Evolutionary conservation across 1,139 yeast species (phyloP).

Genomic region (Protomyces inundatus): DNA sequence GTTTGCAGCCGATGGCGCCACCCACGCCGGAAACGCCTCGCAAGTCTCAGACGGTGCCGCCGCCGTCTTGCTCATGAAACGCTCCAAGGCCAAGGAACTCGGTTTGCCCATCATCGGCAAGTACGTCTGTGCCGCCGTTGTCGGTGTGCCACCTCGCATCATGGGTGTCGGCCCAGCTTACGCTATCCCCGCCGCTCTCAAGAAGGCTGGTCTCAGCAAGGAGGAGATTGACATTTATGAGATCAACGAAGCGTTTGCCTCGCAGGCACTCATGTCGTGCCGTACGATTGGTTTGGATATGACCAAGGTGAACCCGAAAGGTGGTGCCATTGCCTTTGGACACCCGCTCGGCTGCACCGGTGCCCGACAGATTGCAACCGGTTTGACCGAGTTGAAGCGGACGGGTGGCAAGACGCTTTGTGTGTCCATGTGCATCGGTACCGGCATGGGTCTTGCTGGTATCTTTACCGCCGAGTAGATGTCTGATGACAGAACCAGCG

Average conservation of each 20-base stretch:
- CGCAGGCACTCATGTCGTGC: constrained; percentile 82
- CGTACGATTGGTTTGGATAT: constrained; percentile 59
- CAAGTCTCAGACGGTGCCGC: constrained; percentile 96
- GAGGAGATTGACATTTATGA: constrained; percentile 72
- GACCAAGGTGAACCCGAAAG: constrained; percentile 77
- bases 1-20: constrained; percentile 63
- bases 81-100: constrained; percentile 76
- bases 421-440: constrained; percentile 94
- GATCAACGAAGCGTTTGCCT: constrained; percentile 95
- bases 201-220: constrained; percentile 56
- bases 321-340: constrained; percentile 95
- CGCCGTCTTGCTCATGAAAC: constrained; percentile 75
- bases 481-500: no score
- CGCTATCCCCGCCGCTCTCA: constrained; percentile 79
- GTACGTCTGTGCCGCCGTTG: constrained; percentile 67
- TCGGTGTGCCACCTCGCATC: constrained; percentile 93
- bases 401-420: constrained; percentile 74
- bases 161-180: constrained; percentile 97
- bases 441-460: constrained; percentile 70
- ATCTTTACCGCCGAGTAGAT: background rate
- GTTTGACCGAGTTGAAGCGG: constrained; percentile 66
- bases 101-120: constrained; percentile 66
- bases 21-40: constrained; percentile 94
- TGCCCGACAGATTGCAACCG: constrained; percentile 87
- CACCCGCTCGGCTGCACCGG: constrained; percentile 97